Conservation (phyloP, 441 rosid species). For the Euphorbia celastroides region DNA sequence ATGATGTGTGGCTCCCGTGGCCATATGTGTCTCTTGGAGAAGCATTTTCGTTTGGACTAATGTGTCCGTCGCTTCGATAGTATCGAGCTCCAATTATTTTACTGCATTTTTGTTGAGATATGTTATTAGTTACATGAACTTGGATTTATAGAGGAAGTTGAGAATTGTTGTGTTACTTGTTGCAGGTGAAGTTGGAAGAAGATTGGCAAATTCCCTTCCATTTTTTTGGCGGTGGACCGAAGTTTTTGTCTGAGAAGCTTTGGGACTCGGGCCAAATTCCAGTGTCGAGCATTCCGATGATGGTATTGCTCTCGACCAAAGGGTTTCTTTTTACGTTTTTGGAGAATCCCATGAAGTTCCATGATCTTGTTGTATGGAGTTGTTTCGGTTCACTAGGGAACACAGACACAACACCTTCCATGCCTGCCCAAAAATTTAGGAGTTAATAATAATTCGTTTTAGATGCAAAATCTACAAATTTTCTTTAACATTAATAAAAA, state of each 20-base stretch:
- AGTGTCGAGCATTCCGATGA: conserved; percentile 48
- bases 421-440: no score
- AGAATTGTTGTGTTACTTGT: conserved; percentile 30
- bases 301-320: conserved; percentile 27
- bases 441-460: no score
- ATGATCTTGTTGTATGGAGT: conserved; percentile 32
- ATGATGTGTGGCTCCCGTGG: conserved; percentile 41
- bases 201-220: conserved; percentile 56
- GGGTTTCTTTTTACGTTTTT: not conserved
- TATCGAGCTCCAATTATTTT: conserved; percentile 42
- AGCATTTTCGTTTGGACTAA: not conserved
- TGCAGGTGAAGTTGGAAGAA: conserved; percentile 48
- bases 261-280: conserved; percentile 50
- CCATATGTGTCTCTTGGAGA: conserved; percentile 38
- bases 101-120: conserved; percentile 14
- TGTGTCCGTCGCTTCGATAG: no score
- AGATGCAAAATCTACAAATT: no score
- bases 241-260: conserved; percentile 37
- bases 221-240: conserved; percentile 51
- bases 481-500: no score
- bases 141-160: no score
- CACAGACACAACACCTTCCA: conserved; percentile 30
- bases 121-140: not conserved
- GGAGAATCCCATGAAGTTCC: conserved; percentile 38
- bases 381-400: conserved; percentile 21